Evolutionary conservation across 75 land plant species (phyloP).

Genomic region (Sequoia sempervirens): DNA sequence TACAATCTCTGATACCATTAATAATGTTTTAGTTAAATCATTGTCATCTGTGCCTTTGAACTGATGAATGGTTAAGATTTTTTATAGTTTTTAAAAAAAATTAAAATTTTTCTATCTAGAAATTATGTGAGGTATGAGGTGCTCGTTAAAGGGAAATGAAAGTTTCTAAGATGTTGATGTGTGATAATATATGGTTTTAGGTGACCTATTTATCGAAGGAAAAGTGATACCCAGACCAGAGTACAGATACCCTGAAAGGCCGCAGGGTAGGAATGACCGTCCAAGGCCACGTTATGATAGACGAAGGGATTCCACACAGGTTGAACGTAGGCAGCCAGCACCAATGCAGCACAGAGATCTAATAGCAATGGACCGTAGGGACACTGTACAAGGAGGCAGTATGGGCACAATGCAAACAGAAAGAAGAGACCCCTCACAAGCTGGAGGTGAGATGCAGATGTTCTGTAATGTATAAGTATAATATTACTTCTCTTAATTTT

Average conservation of each 20-base stretch:
- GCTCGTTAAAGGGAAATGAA: not conserved
- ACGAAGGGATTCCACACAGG: constrained; percentile 44
- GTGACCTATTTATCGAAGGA: constrained; percentile 67
- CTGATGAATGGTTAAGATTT: not conserved
- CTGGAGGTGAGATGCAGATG: not conserved
- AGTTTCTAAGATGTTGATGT: not conserved
- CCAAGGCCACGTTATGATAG: constrained; percentile 55
- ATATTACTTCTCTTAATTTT: not conserved
- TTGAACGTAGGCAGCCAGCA: constrained; percentile 34
- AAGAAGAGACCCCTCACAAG: not conserved
- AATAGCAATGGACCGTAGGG: not conserved
- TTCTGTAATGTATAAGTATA: not conserved
- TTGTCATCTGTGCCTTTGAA: not conserved
- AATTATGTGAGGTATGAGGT: not conserved
- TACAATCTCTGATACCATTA: not conserved
- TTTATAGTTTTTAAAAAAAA: no score
- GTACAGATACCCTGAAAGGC: constrained; percentile 36
- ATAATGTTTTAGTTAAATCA: not conserved
- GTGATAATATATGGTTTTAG: constrained; percentile 14
- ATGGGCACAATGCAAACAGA: not conserved
- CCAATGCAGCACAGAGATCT: constrained; percentile 7
- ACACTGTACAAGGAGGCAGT: not conserved
- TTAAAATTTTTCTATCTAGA: not conserved
- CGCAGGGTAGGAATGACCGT: constrained; percentile 18
- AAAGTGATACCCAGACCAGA: constrained; percentile 73